Evolutionary conservation across 2,329 filamentous ascomycete species (phyloP), one percentile per base, ranked within the genome.

Genomic region (Huntiella savannae): DNA sequence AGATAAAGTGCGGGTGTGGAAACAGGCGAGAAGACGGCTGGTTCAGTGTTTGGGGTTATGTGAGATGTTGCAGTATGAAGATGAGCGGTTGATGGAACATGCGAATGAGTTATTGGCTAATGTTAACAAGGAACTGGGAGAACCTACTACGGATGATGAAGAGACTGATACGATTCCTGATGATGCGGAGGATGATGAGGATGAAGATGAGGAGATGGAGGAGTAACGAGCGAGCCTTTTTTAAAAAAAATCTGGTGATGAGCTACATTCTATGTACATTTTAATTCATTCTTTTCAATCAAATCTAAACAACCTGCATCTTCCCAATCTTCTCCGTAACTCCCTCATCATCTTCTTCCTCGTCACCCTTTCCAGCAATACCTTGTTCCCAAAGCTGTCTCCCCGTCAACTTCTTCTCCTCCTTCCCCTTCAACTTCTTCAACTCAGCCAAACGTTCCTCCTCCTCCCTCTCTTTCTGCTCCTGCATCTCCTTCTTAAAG

Each of bases 401-500:
- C 13, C 82, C 83, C 1, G 82, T 79, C 53, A 87, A 62, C 57
- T 70, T 78, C 35, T 78, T 72, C 12, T 82, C 75, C 50, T 83
- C 82, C 67, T 84, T 91, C 28, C 37, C 33, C 38, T 47, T 47
- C 13, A 77, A 75, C 65, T 84, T 80, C 63, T 83, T 86, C 63
- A 84, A 74, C 63, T 93, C 87, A 43, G 87, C 85, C 33, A 77
- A 68, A 52, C 82, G 75, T 54, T 88, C 82, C 53, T 88, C 84
- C 60, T 82, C 80, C 55, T 78, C 72, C 53, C 63, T 70, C 54
- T 65, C 62, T 54, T 77, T 73, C 58, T 71, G 65, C 56, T 91
- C 87, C 58, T 79, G 79, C 74, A 88, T 79, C 66, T 96, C 91
- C 57, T 70, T 67, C 51, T 75, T 59, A 58, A 96, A 98, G 7